These are phyloP conservation scores for Trichoderma hamatum DNA, from an alignment of 2,329 filamentous ascomycete genomes.

Conservation along the genomic window DNA sequence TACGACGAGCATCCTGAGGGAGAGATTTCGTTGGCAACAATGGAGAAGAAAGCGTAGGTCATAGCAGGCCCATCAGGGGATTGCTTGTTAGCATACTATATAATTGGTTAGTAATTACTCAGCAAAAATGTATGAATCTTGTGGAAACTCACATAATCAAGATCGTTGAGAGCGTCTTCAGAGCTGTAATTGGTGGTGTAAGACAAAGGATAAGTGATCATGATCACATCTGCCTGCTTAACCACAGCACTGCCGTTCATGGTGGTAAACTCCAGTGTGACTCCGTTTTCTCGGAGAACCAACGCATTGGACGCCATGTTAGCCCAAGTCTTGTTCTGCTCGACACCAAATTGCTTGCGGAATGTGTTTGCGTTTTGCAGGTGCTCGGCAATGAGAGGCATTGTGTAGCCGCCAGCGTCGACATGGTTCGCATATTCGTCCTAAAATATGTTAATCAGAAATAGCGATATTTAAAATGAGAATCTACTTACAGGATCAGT, in stretches of 20 bases:
- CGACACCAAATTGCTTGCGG: constrained; percentile 57
- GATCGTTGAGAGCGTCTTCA: constrained; percentile 30
- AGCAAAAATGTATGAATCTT: constrained; percentile 51
- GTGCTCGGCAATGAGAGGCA: constrained; percentile 60
- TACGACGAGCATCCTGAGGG: constrained; percentile 69
- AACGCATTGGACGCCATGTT: constrained; percentile 32
- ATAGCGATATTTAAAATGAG: background rate
- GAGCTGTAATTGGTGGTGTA: constrained; percentile 51
- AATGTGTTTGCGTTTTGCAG: constrained; percentile 61
- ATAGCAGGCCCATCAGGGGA: constrained; percentile 67
- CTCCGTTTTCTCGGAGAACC: constrained; percentile 36
- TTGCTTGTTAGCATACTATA: constrained; percentile 38
- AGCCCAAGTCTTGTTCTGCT: constrained; percentile 51
- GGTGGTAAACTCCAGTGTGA: constrained; percentile 65
- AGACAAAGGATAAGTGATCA: constrained; percentile 65
- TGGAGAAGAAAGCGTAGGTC: constrained; percentile 72
- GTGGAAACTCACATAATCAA: constrained; percentile 32
- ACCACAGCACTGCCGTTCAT: constrained; percentile 69
- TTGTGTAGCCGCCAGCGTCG: constrained; percentile 70
- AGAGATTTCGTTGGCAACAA: constrained; percentile 67
- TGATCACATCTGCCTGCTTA: constrained; percentile 71
- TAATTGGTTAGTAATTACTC: constrained; percentile 58
- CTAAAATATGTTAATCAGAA: constrained; percentile 33
- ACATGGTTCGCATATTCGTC: constrained; percentile 70
- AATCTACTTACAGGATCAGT: constrained; percentile 64